phyloP scores from a whole-genome alignment of 192 early-diverging fungal species.

The Coemansia sp. region DNA sequence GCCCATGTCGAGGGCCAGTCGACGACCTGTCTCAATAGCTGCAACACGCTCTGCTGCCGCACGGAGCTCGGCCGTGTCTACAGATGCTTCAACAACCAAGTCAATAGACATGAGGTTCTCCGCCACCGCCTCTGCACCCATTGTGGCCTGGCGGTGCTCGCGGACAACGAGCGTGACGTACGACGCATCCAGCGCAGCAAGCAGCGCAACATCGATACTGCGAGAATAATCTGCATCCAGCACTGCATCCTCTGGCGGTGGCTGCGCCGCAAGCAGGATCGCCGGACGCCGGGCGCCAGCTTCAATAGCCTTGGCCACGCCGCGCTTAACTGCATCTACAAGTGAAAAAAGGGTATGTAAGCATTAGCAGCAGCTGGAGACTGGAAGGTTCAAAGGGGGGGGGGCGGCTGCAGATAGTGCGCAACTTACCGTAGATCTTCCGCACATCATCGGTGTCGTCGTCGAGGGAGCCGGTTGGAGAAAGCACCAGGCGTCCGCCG shows the following conservation, averaged over 20 bases:
- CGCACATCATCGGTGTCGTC: conserved; percentile 83
- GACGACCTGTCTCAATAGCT: conserved; percentile 74
- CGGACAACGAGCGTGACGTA: conserved; percentile 82
- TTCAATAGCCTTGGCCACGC: conserved; percentile 61
- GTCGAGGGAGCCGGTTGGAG: conserved; percentile 69
- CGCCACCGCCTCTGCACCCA: conserved; percentile 39
- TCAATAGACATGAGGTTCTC: conserved; percentile 63
- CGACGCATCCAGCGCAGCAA: conserved; percentile 68
- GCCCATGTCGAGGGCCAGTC: conserved; percentile 76
- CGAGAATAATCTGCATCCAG: conserved; percentile 62
- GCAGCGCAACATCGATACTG: conserved; percentile 70
- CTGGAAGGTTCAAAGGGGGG: too few relatives aligned
- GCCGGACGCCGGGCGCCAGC: conserved; percentile 64
- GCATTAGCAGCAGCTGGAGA: neutral
- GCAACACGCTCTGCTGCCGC: conserved; percentile 55
- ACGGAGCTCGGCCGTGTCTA: conserved; percentile 20
- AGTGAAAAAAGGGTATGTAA: neutral
- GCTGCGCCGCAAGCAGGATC: conserved; percentile 60
- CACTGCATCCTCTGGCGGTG: conserved; percentile 20
- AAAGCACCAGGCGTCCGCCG: conserved; percentile 66
- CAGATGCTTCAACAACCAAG: conserved; percentile 45
- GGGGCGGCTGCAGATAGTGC: too few relatives aligned
- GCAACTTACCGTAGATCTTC: conserved; percentile 54
- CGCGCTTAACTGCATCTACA: conserved; percentile 63
- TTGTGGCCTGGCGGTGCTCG: conserved; percentile 58